Conservation (phyloP, 345 rosid genomes). For the Cardiospermum halicacabum region DNA sequence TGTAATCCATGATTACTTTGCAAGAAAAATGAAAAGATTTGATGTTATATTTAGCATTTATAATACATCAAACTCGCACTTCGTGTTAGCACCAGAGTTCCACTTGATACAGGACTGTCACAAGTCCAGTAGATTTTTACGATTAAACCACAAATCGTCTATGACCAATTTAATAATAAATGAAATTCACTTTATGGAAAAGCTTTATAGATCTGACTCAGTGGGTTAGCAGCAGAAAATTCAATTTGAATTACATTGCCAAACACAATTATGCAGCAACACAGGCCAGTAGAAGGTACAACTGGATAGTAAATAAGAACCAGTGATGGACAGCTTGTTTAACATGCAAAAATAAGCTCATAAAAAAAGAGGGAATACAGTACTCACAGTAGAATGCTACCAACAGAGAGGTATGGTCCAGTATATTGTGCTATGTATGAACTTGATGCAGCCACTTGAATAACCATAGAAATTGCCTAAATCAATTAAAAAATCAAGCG, state of each 20-base stretch:
- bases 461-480: slow-evolving; percentile 77
- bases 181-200: not conserved
- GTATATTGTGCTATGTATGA: slow-evolving; percentile 35
- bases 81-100: not conserved
- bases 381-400: slow-evolving; percentile 86
- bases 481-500: slow-evolving; percentile 15
- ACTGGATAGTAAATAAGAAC: not conserved
- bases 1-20: not conserved
- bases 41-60: not conserved
- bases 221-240: not conserved
- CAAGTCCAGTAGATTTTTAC: not conserved
- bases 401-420: slow-evolving; percentile 69
- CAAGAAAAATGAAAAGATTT: not conserved
- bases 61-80: not conserved
- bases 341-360: not conserved
- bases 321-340: not conserved
- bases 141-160: not conserved
- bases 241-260: not conserved
- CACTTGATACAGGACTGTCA: not conserved
- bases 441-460: slow-evolving; percentile 77
- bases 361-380: not conserved
- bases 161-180: slow-evolving; percentile 5
- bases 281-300: slow-evolving; percentile 3
- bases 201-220: not conserved
- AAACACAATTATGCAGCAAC: not conserved